phyloP scores from a whole-genome alignment of 176 grass and related monocot genomes.

The Dendrocalamus sinicus region DNA sequence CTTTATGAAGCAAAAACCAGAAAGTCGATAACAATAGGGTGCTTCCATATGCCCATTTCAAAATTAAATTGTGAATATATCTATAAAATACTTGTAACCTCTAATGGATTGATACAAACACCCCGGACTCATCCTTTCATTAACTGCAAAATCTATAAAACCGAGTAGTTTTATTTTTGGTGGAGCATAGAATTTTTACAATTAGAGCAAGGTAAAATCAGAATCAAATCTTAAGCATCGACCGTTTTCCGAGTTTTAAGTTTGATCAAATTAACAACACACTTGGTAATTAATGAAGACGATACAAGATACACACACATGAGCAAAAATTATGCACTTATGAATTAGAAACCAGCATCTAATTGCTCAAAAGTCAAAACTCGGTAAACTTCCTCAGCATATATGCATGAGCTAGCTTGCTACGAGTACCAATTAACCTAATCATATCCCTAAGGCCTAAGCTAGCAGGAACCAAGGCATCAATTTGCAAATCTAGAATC shows the following conservation, averaged over 20 bases:
- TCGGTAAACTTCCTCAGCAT: background rate
- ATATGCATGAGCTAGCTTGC: background rate
- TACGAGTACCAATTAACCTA: background rate
- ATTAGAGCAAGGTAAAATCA: background rate
- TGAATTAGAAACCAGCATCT: background rate
- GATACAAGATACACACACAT: no score
- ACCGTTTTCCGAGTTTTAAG: background rate
- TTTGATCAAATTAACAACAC: background rate
- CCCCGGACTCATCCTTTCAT: background rate
- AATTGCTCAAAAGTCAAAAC: background rate
- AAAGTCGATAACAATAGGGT: background rate
- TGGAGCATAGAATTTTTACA: background rate
- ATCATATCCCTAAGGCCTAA: background rate
- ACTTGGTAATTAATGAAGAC: background rate
- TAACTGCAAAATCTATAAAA: background rate
- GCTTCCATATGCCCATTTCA: background rate
- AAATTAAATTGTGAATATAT: background rate
- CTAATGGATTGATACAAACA: background rate
- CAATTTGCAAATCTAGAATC: constrained; percentile 8
- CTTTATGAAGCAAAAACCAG: background rate
- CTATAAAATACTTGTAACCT: background rate
- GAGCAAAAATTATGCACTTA: background rate
- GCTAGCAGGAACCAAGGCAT: constrained; percentile 21
- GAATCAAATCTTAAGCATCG: background rate
- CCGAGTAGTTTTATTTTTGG: background rate